Percentiles rank a stretch among this genome's conserved stretches.
Evolutionary conservation across 805 yeast species (phyloP).

Genomic region (Diddensiella transvaalensis): DNA sequence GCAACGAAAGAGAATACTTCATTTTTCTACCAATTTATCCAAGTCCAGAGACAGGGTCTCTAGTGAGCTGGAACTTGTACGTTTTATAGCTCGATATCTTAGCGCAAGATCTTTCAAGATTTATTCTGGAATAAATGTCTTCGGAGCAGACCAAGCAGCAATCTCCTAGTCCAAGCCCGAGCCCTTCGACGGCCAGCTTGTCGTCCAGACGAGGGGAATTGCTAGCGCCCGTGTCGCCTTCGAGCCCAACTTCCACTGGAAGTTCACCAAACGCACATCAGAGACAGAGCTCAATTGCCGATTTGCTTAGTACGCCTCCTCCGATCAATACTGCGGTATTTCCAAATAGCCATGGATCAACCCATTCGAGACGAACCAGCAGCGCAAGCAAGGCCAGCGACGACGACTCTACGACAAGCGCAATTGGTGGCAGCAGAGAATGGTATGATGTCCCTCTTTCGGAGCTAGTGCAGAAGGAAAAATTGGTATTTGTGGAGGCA

Average conservation of each 20-base stretch:
- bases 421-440: slow-evolving; percentile 33
- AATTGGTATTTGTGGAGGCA: slow-evolving; percentile 66
- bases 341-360: neutral
- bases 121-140: too few relatives aligned
- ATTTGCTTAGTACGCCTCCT: slow-evolving; percentile 32
- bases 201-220: neutral
- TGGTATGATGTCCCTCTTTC: slow-evolving; percentile 72
- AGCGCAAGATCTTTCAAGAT: too few relatives aligned
- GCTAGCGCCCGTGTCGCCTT: neutral
- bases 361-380: slow-evolving; percentile 11
- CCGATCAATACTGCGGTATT: slow-evolving; percentile 19
- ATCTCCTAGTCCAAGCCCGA: slow-evolving; percentile 1
- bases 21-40: neutral
- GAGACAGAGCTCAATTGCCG: slow-evolving; percentile 29
- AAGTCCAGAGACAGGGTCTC: too few relatives aligned
- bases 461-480: slow-evolving; percentile 75
- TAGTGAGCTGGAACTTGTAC: too few relatives aligned
- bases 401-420: slow-evolving; percentile 5
- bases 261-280: neutral
- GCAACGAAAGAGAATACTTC: neutral
- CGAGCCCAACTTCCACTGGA: neutral
- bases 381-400: slow-evolving; percentile 9
- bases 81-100: too few relatives aligned
- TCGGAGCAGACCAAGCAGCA: slow-evolving; percentile 1
- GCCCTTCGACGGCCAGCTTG: neutral